Conservation (phyloP, 1,139 yeast genomes). For the Taphrina communis region DNA sequence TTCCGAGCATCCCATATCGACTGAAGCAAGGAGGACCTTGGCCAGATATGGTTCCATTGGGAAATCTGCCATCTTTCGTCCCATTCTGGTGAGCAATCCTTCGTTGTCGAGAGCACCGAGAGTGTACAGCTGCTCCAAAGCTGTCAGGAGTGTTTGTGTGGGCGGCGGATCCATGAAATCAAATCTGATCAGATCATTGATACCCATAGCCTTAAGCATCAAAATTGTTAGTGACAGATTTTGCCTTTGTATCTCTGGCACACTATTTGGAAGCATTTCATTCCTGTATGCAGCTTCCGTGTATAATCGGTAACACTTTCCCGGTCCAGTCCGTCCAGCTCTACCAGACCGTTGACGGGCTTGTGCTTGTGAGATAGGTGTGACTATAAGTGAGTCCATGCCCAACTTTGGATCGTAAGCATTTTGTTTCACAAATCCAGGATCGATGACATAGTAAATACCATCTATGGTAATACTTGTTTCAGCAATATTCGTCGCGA, state of each 20-base stretch:
- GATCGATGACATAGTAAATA: conserved; percentile 83
- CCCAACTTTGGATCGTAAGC: conserved; percentile 81
- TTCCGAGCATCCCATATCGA: conserved; percentile 75
- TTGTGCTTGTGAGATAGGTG: conserved; percentile 89
- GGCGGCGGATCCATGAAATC: conserved; percentile 98
- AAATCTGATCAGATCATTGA: conserved; percentile 75
- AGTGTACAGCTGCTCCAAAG: conserved; percentile 82
- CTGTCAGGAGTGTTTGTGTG: conserved; percentile 70
- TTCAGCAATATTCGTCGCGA: conserved; percentile 96
- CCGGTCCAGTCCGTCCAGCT: conserved; percentile 97
- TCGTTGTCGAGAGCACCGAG: conserved; percentile 81
- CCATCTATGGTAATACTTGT: conserved; percentile 96
- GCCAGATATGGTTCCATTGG: conserved; percentile 96
- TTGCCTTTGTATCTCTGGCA: conserved; percentile 86
- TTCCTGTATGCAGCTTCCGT: conserved; percentile 85
- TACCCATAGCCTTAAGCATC: conserved; percentile 74
- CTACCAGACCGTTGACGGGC: conserved; percentile 97
- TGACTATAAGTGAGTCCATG: conserved; percentile 84
- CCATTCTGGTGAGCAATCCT: conserved; percentile 75
- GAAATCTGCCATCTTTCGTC: conserved; percentile 84
- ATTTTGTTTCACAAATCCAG: conserved; percentile 91
- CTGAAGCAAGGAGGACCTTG: conserved; percentile 76
- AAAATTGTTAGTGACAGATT: conserved; percentile 79
- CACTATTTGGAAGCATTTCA: conserved; percentile 77
- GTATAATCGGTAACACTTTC: conserved; percentile 86